These are phyloP conservation scores for Pseudogymnoascus sp. DNA, from an alignment of 2,329 filamentous ascomycete species.

Conservation along the genomic window DNA sequence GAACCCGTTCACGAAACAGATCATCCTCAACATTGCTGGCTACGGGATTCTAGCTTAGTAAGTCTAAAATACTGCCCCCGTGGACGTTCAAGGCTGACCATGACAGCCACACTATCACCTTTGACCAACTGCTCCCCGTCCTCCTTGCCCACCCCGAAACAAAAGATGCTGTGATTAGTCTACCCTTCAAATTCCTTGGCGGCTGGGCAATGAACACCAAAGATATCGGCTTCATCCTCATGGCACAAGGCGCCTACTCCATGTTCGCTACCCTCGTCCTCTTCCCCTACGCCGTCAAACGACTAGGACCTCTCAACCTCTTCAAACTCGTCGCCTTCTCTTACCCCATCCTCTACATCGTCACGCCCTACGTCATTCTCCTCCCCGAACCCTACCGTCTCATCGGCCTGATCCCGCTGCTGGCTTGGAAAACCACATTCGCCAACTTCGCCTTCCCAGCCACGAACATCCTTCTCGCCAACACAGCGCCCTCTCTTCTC, in stretches of 20 bases:
- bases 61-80: slow-evolving; percentile 38
- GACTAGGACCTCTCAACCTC: slow-evolving; percentile 70
- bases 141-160: slow-evolving; percentile 59
- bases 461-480: slow-evolving; percentile 81
- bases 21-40: slow-evolving; percentile 79
- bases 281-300: slow-evolving; percentile 70
- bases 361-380: slow-evolving; percentile 82
- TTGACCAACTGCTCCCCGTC: slow-evolving; percentile 88
- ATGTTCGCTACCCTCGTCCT: slow-evolving; percentile 74
- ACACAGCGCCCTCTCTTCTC: slow-evolving; percentile 75
- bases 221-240: slow-evolving; percentile 80
- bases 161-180: slow-evolving; percentile 39
- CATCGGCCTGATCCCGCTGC: slow-evolving; percentile 66
- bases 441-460: slow-evolving; percentile 87
- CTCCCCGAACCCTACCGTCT: slow-evolving; percentile 67
- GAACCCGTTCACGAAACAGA: slow-evolving; percentile 74
- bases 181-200: slow-evolving; percentile 85
- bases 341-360: slow-evolving; percentile 83
- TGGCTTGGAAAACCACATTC: slow-evolving; percentile 90
- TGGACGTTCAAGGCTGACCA: slow-evolving; percentile 21
- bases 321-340: slow-evolving; percentile 75
- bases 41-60: slow-evolving; percentile 94
- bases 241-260: slow-evolving; percentile 82
- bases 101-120: slow-evolving; percentile 86
- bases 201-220: slow-evolving; percentile 81